These are phyloP conservation scores for Nemania bipapillata DNA, from an alignment of 2,329 filamentous ascomycete genomes.

Conservation along the genomic window DNA sequence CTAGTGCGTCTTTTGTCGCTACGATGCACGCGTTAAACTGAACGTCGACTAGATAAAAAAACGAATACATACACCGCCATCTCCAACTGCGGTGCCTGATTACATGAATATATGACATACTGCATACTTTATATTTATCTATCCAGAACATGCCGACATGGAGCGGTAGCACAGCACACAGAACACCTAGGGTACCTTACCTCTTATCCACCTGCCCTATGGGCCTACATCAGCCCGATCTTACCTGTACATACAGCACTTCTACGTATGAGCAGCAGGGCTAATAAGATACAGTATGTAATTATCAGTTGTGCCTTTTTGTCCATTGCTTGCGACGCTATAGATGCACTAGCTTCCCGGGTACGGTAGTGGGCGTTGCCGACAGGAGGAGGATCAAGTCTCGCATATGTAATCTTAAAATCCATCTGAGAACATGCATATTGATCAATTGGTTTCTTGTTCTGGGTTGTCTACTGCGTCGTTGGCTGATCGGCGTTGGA, in stretches of 20 bases:
- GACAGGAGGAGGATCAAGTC: constrained; percentile 20
- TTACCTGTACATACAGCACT: no score
- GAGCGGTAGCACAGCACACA: not conserved
- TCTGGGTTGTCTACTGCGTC: not conserved
- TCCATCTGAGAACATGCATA: constrained; percentile 1
- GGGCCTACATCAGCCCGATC: not conserved
- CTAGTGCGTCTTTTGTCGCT: not conserved
- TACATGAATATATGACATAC: not conserved
- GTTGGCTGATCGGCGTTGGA: not conserved
- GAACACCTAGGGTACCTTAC: not conserved
- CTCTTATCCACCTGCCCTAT: not conserved
- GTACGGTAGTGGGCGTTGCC: constrained; percentile 10
- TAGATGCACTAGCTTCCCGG: constrained; percentile 8
- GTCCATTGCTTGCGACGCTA: not conserved
- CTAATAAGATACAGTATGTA: not conserved
- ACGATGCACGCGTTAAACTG: not conserved
- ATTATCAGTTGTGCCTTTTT: not conserved
- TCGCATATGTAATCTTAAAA: constrained; percentile 8
- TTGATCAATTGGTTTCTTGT: not conserved
- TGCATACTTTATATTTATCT: not conserved
- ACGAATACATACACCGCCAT: not conserved
- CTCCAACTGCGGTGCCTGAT: not conserved
- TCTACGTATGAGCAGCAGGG: no score
- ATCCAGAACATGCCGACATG: not conserved
- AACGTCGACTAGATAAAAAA: no score